Evolutionary conservation across 768 basidiomycete species (phyloP).

Genomic region (Crepidotus variabilis): DNA sequence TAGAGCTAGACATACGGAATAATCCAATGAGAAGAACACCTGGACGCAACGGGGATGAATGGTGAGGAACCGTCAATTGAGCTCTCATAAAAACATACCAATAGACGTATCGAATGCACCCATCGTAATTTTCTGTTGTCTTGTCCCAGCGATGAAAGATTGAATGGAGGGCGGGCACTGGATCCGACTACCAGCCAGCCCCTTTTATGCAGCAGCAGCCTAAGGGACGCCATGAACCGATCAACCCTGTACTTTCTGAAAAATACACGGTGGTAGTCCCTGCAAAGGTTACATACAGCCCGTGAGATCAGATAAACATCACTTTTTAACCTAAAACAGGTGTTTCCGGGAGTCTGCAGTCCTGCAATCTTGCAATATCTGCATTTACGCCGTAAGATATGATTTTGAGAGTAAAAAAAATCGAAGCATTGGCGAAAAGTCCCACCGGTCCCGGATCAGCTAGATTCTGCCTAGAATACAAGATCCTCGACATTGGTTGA

Average conservation of each 20-base stretch:
- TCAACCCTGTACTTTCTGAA: neutral
- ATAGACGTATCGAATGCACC: conserved; percentile 23
- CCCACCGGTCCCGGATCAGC: too few species aligned
- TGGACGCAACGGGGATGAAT: conserved; percentile 3
- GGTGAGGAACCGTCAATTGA: neutral
- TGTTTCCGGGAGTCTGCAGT: too few species aligned
- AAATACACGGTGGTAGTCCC: too few species aligned
- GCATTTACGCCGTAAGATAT: too few species aligned
- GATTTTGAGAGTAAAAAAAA: too few species aligned
- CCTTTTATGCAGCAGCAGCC: neutral
- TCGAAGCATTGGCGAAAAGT: too few species aligned
- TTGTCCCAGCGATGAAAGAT: conserved; percentile 3
- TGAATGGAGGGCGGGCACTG: neutral
- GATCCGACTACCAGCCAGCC: neutral
- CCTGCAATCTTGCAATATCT: too few species aligned
- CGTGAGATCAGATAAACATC: too few species aligned
- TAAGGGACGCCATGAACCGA: neutral
- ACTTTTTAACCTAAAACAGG: too few species aligned
- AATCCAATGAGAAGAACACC: conserved; percentile 25
- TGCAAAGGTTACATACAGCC: too few species aligned
- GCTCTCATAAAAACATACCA: conserved; percentile 13
- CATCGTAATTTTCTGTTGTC: conserved; percentile 15
- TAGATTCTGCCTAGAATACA: too few species aligned
- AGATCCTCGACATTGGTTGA: too few species aligned
- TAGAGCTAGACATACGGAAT: conserved; percentile 17